Percentiles rank a stretch among this genome's conserved stretches.
Conservation (phyloP, 768 basidiomycete species). For the Mycena galopus region DNA sequence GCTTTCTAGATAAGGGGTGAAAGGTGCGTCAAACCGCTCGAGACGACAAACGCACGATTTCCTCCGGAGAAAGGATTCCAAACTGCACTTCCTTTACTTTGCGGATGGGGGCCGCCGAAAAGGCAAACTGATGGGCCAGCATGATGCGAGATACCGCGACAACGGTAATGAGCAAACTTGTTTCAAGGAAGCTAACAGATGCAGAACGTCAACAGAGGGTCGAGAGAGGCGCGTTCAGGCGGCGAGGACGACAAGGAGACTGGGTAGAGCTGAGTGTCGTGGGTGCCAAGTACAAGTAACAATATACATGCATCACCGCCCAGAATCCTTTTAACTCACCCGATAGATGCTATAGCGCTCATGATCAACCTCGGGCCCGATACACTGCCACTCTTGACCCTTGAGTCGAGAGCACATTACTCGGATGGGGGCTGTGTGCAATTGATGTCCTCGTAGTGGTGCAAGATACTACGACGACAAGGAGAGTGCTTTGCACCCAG, state of each 20-base stretch:
- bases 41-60: conserved; percentile 79
- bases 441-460: too few relatives aligned
- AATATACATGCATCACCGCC: background rate
- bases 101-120: conserved; percentile 93
- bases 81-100: conserved; percentile 99
- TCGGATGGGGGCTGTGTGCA: too few relatives aligned
- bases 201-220: conserved; percentile 9
- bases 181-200: conserved; percentile 39
- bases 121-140: conserved; percentile 92
- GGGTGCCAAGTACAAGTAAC: conserved; percentile 23
- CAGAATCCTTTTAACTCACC: too few relatives aligned
- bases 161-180: conserved; percentile 22
- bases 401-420: too few relatives aligned
- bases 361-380: background rate
- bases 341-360: too few relatives aligned
- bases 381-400: too few relatives aligned
- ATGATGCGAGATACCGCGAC: conserved; percentile 55
- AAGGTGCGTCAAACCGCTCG: conserved; percentile 30
- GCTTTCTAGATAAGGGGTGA: conserved; percentile 81
- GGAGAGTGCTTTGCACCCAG: too few relatives aligned
- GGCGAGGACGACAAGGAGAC: conserved; percentile 16
- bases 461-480: too few relatives aligned
- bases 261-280: conserved; percentile 25
- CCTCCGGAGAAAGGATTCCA: conserved; percentile 98
- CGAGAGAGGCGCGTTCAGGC: conserved; percentile 27